Evolutionary conservation across 2,329 filamentous ascomycete genomes (phyloP), one percentile per base, ranked within the genome.

Genomic region (Aspergillus sp.): DNA sequence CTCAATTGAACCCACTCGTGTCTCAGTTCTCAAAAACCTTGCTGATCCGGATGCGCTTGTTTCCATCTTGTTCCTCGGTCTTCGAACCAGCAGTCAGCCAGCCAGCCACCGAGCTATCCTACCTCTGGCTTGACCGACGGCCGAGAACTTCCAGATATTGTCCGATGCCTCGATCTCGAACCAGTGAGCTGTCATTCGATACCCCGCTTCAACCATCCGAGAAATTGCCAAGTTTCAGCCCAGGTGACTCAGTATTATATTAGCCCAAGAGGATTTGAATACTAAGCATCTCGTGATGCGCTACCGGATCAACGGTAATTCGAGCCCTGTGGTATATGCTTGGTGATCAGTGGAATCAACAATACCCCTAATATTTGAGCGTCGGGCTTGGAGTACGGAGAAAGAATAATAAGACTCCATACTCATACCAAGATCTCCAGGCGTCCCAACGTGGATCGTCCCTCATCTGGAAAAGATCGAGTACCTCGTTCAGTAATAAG

Each of bases 171-270:
- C 34, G 34, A 41, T 13, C 34, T 41, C 34, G 34, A 41, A 30
- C 7, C 17, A 28, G n/a, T 55, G 43, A 55, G 25, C 53, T 55
- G 28, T 48, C 53, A 47, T 28, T 23, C 2, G 11, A 8, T 48
- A 23, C 53, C 53, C 41, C 28, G 25, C 41, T 28, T 34, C 46
- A 47, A 55, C 15, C 9, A 25, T 55, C 28, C 43, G 28, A 55
- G n/a, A 25, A 34, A 30, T 55, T 34, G 53, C 47, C 53, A 34
- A 34, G 9, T 47, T 45, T n/a, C 3, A 13, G 13, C 34, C 7
- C 17, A 55, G 53, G 53, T 55, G 46, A 55, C 53, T 47, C 41
- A 55, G 22, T 41, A 41, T 41, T 15, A 15, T 13, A 41, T 15
- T 15, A 41, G 34, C 9, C 13, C 34, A 6, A 13, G 15, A 19